These are phyloP conservation scores for Microstroma glucosiphilum DNA, from an alignment of 1,284 basidiomycete species.

Conservation along the genomic window DNA sequence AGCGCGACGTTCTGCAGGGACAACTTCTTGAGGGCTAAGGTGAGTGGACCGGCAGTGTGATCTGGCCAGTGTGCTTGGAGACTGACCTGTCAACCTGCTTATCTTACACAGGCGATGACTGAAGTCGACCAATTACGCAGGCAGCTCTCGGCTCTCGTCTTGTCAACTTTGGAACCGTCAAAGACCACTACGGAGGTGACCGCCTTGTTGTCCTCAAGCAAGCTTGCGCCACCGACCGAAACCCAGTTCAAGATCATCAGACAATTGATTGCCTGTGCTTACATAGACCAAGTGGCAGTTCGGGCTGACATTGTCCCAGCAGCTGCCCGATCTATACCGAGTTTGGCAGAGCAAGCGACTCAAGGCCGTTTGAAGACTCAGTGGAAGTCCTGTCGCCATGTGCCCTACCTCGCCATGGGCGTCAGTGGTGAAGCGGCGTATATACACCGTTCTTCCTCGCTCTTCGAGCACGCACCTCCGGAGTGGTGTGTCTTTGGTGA, in stretches of 20 bases:
- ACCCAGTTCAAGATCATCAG: constrained; percentile 77
- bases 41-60: constrained; percentile 47
- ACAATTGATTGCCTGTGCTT: constrained; percentile 80
- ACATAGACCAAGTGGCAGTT: constrained; percentile 91
- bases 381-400: constrained; percentile 68
- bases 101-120: constrained; percentile 70
- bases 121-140: constrained; percentile 95
- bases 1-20: constrained; percentile 70
- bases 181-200: constrained; percentile 13
- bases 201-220: constrained; percentile 20
- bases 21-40: constrained; percentile 88
- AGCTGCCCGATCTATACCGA: constrained; percentile 19
- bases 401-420: constrained; percentile 78
- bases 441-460: constrained; percentile 80
- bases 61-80: constrained; percentile 1
- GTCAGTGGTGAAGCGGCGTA: constrained; percentile 75
- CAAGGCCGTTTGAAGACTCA: constrained; percentile 51
- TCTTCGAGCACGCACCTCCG: constrained; percentile 68
- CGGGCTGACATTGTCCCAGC: constrained; percentile 70
- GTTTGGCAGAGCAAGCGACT: constrained; percentile 9
- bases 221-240: constrained; percentile 33
- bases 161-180: background rate
- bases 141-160: constrained; percentile 57
- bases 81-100: constrained; percentile 9
- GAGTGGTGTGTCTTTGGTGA: constrained; percentile 84